phyloP scores from a whole-genome alignment of 345 rosid genomes.

The Pistacia vera region DNA sequence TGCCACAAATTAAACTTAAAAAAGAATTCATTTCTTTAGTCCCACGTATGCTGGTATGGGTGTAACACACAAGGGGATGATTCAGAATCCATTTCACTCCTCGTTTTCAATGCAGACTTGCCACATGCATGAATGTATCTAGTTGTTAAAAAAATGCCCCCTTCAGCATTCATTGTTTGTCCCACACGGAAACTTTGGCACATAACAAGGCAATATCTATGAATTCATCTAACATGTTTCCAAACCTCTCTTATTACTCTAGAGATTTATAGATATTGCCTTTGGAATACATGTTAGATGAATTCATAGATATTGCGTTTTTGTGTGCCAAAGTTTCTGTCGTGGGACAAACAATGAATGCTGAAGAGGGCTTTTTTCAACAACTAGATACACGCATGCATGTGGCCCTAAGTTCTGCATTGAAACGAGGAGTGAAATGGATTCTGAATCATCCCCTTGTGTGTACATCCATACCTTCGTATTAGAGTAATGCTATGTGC shows the following conservation, averaged over 20 bases:
- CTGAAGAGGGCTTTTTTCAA: neutral
- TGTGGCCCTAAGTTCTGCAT: too few relatives aligned
- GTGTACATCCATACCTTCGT: neutral
- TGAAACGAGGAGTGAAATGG: neutral
- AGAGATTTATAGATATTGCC: neutral
- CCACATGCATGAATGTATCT: too few relatives aligned
- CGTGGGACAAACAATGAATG: neutral
- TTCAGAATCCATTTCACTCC: neutral
- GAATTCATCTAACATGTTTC: neutral
- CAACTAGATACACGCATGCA: neutral
- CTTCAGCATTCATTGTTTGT: neutral
- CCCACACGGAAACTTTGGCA: neutral
- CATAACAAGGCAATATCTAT: neutral
- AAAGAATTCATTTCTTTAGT: neutral
- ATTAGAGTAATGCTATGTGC: too few relatives aligned
- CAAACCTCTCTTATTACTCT: too few relatives aligned
- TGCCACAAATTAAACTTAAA: neutral
- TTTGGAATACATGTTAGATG: neutral
- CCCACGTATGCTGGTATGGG: too few relatives aligned
- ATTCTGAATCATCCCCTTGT: slow-evolving; percentile 16
- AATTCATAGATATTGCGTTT: neutral
- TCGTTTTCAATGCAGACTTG: neutral
- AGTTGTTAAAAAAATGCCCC: neutral
- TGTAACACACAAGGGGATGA: neutral
- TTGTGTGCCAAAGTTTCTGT: neutral